Base-by-base conservation (phyloP, 768 basidiomycete genomes). In the Russula sp. region DNA sequence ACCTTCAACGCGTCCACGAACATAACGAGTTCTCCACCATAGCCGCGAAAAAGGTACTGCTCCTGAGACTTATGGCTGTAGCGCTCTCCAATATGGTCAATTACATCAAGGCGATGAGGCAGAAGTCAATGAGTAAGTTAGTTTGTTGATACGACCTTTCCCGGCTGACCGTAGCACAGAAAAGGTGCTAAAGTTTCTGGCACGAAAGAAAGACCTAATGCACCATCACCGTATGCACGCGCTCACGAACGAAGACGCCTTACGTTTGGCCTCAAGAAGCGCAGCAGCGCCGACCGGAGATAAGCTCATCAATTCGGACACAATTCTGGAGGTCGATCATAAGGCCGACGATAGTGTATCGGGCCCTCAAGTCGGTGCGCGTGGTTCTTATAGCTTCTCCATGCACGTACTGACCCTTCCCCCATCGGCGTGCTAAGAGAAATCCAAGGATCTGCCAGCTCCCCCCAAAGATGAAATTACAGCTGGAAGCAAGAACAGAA, bases 41-140 rank as follows among this genome's bases (percentile, higher is more conserved):
- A 8, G 18, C 44, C 5, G 26, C 6, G 26, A 62, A 32, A 14
- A 30, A 11, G 20, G 26, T 1, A 28, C 3, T 50, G 24, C 46
- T 57, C 5, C 46, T 32, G 4, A 28, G 38, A 4, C 28, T 56
- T 13, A 34, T 62, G 53, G 34, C 61, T 0, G 26, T 30, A 40
- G 34, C 28, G 1, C 61, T 62, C 13, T 49, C 24, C 13, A 30
- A n/a, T 11, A n/a, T 62, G 11, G 53, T 48, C 2, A 26, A 38
- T 40, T 34, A 28, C 20, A 62, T 36, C 3, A 50, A 56, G 28
- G 20, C 28, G 26, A 62, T 62, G 46, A 55, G 38, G 34, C 46
- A 56, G 24, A 32, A 16, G 5, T 13, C 42, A 22, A 16, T 49
- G 7, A 55, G 61, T 62, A 13, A 16, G 61, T 48, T 24, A 26